A percentile compares a stretch with the other conserved stretches of the same genome.
Conservation (phyloP, 306 rosid genomes). For the Abrus precatorius region DNA sequence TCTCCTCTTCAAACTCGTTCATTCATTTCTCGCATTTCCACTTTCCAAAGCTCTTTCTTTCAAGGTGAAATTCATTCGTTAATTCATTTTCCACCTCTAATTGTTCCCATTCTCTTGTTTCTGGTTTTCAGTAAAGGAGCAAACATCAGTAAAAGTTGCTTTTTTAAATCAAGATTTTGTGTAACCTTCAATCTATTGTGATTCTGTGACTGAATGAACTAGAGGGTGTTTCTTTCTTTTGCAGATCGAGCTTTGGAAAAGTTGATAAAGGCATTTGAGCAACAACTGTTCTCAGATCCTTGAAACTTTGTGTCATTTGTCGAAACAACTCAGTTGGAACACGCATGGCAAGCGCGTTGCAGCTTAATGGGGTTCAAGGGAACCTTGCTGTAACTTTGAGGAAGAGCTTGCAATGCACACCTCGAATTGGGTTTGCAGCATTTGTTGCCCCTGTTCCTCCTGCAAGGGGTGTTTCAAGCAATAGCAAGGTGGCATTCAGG, state of each 20-base stretch:
- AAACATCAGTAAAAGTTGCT: neutral
- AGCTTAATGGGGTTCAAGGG: constrained; percentile 56
- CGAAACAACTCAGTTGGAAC: constrained; percentile 50
- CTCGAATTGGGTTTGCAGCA: constrained; percentile 50
- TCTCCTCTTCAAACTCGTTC: neutral
- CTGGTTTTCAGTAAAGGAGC: neutral
- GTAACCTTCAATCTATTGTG: neutral
- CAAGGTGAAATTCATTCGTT: constrained; percentile 35
- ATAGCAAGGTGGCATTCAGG: constrained; percentile 51
- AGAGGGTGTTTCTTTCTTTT: neutral
- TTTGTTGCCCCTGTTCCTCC: constrained; percentile 48
- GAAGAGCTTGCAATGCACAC: constrained; percentile 41
- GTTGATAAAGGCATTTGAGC: constrained; percentile 6
- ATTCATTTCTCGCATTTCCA: constrained; percentile 11
- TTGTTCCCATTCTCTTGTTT: neutral
- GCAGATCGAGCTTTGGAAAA: constrained; percentile 50
- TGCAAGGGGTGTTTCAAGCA: constrained; percentile 26
- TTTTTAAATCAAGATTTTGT: neutral
- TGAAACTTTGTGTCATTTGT: constrained; percentile 51
- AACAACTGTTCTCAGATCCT: constrained; percentile 12
- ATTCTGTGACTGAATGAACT: neutral
- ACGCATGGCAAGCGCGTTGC: constrained; percentile 65
- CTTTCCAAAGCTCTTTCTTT: constrained; percentile 43
- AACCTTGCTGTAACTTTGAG: constrained; percentile 31
- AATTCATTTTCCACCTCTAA: neutral